Conservation (phyloP, 1,284 basidiomycete genomes). For the Afroboletus lepidellus region DNA sequence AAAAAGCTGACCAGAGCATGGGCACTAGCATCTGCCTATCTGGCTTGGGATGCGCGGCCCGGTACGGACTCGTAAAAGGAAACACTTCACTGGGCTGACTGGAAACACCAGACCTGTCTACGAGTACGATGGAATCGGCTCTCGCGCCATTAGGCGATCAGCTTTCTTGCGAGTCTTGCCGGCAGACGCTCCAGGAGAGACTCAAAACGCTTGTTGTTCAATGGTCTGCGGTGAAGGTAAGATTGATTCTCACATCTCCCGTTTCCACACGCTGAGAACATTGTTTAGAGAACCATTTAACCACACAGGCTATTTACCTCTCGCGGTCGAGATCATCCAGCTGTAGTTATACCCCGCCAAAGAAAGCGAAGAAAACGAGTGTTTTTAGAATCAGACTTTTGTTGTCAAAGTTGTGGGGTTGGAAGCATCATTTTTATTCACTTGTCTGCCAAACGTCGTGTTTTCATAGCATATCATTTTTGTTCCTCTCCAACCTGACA, state of each 20-base stretch:
- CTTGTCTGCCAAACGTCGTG: neutral
- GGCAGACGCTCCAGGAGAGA: conserved; percentile 56
- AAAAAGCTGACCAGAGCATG: conserved; percentile 63
- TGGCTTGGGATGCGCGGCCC: conserved; percentile 67
- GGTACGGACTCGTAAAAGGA: conserved; percentile 37
- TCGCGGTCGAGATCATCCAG: neutral
- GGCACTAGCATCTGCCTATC: conserved; percentile 65
- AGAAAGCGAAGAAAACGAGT: neutral
- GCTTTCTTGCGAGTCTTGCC: conserved; percentile 61
- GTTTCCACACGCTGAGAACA: conserved; percentile 11
- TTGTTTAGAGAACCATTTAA: conserved; percentile 34
- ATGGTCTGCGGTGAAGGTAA: conserved; percentile 76
- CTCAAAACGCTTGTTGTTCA: conserved; percentile 67
- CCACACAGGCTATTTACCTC: neutral
- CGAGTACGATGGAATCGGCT: conserved; percentile 58
- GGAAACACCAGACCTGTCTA: conserved; percentile 49
- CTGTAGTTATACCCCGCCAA: conserved; percentile 11
- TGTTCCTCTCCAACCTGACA: neutral
- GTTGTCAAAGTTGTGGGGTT: neutral
- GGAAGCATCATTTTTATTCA: neutral
- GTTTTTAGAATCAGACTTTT: neutral
- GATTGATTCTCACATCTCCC: neutral
- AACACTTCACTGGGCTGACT: conserved; percentile 12
- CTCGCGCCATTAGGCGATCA: conserved; percentile 57
- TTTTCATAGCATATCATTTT: conserved; percentile 4